Conservation (phyloP, 129 eudicot genomes). For the Heracleum sosnowskyi region DNA sequence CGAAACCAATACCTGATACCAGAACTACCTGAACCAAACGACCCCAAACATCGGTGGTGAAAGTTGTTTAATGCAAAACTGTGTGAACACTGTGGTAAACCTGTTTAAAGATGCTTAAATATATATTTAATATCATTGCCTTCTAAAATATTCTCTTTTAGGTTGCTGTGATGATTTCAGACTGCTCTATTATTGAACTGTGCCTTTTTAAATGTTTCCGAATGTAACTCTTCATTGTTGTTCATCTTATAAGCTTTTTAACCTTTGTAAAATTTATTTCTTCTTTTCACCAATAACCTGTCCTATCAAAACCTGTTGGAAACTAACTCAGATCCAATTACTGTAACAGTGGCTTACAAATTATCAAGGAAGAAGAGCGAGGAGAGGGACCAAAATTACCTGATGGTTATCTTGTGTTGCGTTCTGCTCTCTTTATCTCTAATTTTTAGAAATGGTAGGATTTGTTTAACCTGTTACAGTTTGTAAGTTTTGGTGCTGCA, state of each 20-base stretch:
- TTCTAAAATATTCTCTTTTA: not conserved
- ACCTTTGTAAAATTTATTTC: not conserved
- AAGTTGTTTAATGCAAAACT: not conserved
- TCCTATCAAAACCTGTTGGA: not conserved
- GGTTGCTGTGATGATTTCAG: not conserved
- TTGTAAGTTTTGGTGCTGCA: not conserved
- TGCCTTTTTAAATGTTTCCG: not conserved
- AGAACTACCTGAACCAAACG: too few species aligned
- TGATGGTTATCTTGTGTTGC: not conserved
- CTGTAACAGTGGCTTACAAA: conserved; percentile 73
- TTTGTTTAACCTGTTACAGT: not conserved
- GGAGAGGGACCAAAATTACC: conserved; percentile 20
- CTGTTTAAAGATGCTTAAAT: not conserved
- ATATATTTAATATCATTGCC: not conserved
- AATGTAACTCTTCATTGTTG: not conserved
- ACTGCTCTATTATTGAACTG: not conserved
- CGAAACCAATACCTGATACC: too few species aligned
- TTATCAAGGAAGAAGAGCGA: conserved; percentile 77
- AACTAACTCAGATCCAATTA: not conserved
- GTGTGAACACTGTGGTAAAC: not conserved
- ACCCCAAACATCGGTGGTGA: too few species aligned
- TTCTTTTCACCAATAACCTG: not conserved
- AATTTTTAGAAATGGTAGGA: not conserved
- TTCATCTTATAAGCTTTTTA: not conserved
- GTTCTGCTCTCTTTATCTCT: not conserved